phyloP scores from a whole-genome alignment of 306 rosid genomes.

The Glycine soja region DNA sequence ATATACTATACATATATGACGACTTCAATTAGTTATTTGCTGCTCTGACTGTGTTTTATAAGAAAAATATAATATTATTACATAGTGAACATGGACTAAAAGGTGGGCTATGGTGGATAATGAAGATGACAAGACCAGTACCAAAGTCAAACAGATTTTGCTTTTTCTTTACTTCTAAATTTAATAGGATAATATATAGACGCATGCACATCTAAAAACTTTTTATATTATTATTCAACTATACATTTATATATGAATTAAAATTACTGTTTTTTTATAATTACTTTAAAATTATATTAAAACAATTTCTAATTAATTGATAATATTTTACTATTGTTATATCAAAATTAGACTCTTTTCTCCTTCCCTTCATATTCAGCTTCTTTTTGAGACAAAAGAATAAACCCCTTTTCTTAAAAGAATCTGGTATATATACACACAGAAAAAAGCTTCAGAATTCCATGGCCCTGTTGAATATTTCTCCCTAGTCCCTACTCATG shows the following conservation, averaged over 20 bases:
- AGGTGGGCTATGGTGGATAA: conserved; percentile 9
- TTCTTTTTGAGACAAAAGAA: conserved; percentile 25
- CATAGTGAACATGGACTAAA: conserved; percentile 41
- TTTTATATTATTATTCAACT: too few species aligned
- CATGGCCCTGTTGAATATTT: background rate
- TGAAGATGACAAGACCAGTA: background rate
- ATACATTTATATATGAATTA: too few species aligned
- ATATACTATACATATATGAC: background rate
- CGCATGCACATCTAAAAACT: too few species aligned
- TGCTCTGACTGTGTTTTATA: background rate
- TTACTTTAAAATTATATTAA: too few species aligned
- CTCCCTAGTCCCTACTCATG: background rate
- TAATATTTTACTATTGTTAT: too few species aligned
- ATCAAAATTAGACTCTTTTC: too few species aligned
- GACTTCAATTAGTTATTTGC: background rate
- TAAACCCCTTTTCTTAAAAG: conserved; percentile 1
- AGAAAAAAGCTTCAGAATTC: conserved; percentile 35
- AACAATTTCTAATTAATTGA: too few species aligned
- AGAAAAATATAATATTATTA: background rate
- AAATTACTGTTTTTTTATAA: too few species aligned
- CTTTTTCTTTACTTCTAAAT: background rate
- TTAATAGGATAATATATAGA: too few species aligned
- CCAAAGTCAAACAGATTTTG: background rate
- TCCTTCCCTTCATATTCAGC: background rate
- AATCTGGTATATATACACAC: conserved; percentile 5